phyloP scores from a whole-genome alignment of 371 early-diverging fungal genomes.

The Apophysomyces ossiformis region DNA sequence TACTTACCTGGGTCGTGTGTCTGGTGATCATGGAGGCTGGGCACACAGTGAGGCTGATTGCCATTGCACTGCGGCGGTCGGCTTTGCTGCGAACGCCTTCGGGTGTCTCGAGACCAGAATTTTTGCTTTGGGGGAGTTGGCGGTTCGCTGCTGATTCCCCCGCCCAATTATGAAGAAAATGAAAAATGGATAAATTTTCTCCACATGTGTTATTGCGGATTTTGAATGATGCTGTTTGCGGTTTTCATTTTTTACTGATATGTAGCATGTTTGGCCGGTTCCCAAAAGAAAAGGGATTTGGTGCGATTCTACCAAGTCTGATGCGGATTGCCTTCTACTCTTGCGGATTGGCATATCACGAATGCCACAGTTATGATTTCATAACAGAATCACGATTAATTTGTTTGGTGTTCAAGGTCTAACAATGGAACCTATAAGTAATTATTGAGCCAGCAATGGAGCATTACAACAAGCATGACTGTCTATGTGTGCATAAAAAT shows the following conservation, averaged over 20 bases:
- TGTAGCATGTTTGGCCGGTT: too few relatives aligned
- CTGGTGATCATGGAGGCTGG: constrained; percentile 48
- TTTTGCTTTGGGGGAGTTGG: constrained; percentile 51
- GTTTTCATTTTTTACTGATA: too few relatives aligned
- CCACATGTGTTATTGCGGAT: too few relatives aligned
- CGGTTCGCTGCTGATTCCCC: constrained; percentile 45
- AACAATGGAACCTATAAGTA: too few relatives aligned
- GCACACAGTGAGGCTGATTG: constrained; percentile 39
- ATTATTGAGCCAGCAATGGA: neutral
- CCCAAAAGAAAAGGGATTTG: neutral
- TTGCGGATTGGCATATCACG: neutral
- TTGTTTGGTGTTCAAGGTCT: neutral
- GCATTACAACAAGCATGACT: neutral
- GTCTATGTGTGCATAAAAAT: neutral
- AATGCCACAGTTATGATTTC: neutral
- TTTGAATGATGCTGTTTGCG: too few relatives aligned
- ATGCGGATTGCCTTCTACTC: neutral
- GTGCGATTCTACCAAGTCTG: neutral
- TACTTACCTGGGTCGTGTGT: constrained; percentile 59
- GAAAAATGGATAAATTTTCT: too few relatives aligned
- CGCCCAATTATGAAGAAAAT: constrained; percentile 35
- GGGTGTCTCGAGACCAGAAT: constrained; percentile 58
- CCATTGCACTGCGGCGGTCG: constrained; percentile 52
- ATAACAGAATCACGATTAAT: neutral
- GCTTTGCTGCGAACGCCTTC: constrained; percentile 49